Percentiles rank a stretch among this genome's conserved stretches.
Conservation (phyloP, 768 basidiomycete genomes). For the Pleurotus cornucopiae region DNA sequence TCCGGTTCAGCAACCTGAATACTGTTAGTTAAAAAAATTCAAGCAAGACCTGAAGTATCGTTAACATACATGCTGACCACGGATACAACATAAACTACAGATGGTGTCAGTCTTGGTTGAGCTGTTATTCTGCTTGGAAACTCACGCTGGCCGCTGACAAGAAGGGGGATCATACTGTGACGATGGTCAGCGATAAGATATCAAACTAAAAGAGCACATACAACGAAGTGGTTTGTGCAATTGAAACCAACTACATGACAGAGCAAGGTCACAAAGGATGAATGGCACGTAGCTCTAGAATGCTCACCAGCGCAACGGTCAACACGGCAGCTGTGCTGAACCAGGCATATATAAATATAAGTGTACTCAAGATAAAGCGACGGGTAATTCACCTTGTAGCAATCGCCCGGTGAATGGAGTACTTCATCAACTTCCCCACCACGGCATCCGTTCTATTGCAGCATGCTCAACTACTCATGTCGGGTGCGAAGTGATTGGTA, state of each 20-base stretch:
- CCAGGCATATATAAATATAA: not conserved
- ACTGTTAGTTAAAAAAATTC: not conserved
- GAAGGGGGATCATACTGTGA: not conserved
- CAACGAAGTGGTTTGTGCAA: not conserved
- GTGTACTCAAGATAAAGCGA: not conserved
- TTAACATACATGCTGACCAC: not conserved
- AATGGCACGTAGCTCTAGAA: too few species aligned
- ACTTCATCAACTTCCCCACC: not conserved
- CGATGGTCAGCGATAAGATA: not conserved
- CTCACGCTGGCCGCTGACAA: constrained; percentile 1
- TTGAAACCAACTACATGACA: not conserved
- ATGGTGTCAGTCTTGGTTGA: not conserved
- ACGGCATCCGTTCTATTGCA: not conserved
- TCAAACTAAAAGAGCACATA: not conserved
- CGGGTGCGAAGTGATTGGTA: too few species aligned
- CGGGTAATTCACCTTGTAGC: not conserved
- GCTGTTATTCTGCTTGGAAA: not conserved
- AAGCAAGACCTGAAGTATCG: not conserved
- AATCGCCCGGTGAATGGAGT: not conserved
- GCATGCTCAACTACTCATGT: too few species aligned
- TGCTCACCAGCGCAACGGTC: too few species aligned
- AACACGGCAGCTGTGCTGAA: not conserved
- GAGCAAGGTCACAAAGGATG: too few species aligned
- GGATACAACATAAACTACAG: not conserved
- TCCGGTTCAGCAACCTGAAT: not conserved